phyloP scores from a whole-genome alignment of 2,329 filamentous ascomycete genomes.

The Trichoderma sp. region DNA sequence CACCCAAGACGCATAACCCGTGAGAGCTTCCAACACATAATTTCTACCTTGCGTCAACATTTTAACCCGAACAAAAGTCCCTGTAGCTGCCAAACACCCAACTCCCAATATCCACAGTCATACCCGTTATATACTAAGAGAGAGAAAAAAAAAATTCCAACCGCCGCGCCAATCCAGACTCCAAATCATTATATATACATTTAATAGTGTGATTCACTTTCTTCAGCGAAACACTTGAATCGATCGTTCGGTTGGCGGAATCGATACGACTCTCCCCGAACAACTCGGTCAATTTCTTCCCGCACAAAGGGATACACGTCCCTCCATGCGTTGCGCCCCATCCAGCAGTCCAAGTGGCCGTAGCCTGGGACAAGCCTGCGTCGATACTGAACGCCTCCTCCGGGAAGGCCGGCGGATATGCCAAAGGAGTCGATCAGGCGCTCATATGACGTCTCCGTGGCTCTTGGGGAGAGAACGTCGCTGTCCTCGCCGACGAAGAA shows the following conservation, averaged over 20 bases:
- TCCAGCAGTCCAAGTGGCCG: slow-evolving; percentile 61
- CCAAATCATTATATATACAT: slow-evolving; percentile 31
- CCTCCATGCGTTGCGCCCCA: slow-evolving; percentile 56
- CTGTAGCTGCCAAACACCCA: neutral
- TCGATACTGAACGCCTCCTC: slow-evolving; percentile 44
- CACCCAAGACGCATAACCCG: neutral
- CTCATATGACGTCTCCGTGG: slow-evolving; percentile 54
- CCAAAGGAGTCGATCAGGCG: slow-evolving; percentile 52
- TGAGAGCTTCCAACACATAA: neutral
- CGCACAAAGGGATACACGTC: slow-evolving; percentile 58
- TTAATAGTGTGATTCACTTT: slow-evolving; percentile 32
- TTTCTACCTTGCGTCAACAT: neutral
- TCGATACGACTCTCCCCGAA: slow-evolving; percentile 20
- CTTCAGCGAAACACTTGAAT: slow-evolving; percentile 1
- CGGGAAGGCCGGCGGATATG: slow-evolving; percentile 26
- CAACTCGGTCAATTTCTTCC: slow-evolving; percentile 53
- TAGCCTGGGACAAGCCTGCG: slow-evolving; percentile 55
- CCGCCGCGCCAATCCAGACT: neutral
- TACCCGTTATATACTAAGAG: neutral
- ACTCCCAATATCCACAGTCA: neutral
- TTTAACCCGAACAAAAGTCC: neutral
- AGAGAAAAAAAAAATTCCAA: neutral
- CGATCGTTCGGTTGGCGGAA: slow-evolving; percentile 15
- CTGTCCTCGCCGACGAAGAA: slow-evolving; percentile 57
- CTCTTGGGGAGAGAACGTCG: slow-evolving; percentile 51